phyloP scores from a whole-genome alignment of 179 eudicot species.

The Gypsophila paniculata region DNA sequence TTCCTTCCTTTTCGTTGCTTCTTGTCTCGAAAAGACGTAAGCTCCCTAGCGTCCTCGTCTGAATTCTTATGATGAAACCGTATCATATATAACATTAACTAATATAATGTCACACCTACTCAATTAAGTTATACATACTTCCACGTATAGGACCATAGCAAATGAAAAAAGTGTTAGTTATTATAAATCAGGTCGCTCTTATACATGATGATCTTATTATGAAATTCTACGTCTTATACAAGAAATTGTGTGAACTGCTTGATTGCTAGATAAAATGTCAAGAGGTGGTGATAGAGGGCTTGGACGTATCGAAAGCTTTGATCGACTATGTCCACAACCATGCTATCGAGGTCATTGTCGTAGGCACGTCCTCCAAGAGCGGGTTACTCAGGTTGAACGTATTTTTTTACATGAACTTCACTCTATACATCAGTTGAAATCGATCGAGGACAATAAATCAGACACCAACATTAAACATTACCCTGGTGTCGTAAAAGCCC shows the following conservation, averaged over 20 bases:
- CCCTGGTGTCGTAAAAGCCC: too few relatives aligned
- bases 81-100: not conserved
- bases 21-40: conserved; percentile 39
- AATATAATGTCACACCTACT: too few relatives aligned
- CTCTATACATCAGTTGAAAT: too few relatives aligned
- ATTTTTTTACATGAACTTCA: not conserved
- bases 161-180: too few relatives aligned
- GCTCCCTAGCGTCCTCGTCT: not conserved
- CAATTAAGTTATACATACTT: too few relatives aligned
- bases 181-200: too few relatives aligned
- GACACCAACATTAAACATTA: too few relatives aligned
- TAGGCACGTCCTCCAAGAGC: conserved; percentile 32
- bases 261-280: conserved; percentile 25
- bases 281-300: conserved; percentile 27
- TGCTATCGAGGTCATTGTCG: conserved; percentile 28
- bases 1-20: conserved; percentile 49
- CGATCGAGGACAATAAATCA: too few relatives aligned
- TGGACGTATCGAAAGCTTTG: conserved; percentile 30
- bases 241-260: not conserved
- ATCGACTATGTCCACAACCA: conserved; percentile 19
- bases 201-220: too few relatives aligned
- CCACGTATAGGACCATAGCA: too few relatives aligned
- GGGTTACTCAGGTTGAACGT: conserved; percentile 29
- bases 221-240: too few relatives aligned
- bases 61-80: not conserved